Evolutionary conservation across 225 moss, liverwort and hornwort species (phyloP).

Genomic region (Climacium dendroides): DNA sequence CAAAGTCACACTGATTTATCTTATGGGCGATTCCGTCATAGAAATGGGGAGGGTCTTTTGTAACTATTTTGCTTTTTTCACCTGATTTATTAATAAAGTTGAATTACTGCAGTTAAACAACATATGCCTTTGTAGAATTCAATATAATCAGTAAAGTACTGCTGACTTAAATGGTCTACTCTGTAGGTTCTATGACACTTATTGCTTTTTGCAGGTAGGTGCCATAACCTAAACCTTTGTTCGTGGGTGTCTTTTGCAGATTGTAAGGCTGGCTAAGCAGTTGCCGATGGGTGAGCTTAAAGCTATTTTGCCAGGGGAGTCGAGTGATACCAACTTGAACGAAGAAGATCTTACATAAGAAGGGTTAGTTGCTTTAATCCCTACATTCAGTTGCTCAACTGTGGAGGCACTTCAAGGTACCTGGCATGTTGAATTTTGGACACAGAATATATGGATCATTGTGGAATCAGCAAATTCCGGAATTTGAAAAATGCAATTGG

Average conservation of each 20-base stretch:
- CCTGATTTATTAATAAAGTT: neutral
- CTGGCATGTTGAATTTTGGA: neutral
- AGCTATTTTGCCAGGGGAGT: slow-evolving; percentile 7
- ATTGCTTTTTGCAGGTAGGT: neutral
- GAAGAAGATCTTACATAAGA: slow-evolving; percentile 39
- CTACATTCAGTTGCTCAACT: neutral
- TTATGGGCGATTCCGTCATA: neutral
- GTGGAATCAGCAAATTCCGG: neutral
- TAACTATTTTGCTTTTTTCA: neutral
- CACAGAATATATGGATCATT: neutral
- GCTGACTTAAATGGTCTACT: neutral
- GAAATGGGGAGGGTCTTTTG: neutral
- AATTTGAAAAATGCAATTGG: neutral
- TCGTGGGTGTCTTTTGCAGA: slow-evolving; percentile 23
- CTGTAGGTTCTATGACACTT: neutral
- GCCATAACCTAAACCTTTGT: neutral
- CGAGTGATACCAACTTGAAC: slow-evolving; percentile 23
- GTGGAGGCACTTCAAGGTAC: neutral
- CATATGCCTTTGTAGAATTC: neutral
- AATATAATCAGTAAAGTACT: neutral
- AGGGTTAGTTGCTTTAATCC: neutral
- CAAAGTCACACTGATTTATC: neutral
- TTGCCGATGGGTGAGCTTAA: slow-evolving; percentile 52
- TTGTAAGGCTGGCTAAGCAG: slow-evolving; percentile 79
- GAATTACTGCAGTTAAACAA: neutral